Conservation (phyloP, 805 yeast species). For the Clavispora phyllophila region DNA sequence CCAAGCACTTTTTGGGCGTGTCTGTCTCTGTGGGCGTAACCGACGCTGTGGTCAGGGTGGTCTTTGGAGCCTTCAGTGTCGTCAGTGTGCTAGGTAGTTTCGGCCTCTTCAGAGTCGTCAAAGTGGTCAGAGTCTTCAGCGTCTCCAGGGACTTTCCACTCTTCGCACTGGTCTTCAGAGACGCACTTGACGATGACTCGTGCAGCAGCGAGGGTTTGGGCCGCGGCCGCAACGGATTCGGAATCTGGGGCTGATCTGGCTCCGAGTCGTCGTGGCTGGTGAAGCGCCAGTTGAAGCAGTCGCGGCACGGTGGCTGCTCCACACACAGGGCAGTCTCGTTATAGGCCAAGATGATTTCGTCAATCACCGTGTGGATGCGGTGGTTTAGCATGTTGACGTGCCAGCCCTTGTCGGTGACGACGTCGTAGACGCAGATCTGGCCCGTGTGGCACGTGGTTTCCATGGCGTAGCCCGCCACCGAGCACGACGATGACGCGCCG, state of each 20-base stretch:
- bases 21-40: constrained; percentile 13
- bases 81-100: not conserved
- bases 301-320: constrained; percentile 78
- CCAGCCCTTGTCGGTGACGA: constrained; percentile 88
- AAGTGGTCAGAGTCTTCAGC: constrained; percentile 4
- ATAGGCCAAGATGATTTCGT: constrained; percentile 65
- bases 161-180: too few relatives aligned
- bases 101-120: constrained; percentile 1
- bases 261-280: constrained; percentile 45
- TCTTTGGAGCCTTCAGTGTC: not conserved
- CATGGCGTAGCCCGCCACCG: constrained; percentile 94
- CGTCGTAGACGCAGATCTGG: constrained; percentile 79
- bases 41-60: constrained; percentile 8
- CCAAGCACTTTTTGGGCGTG: constrained; percentile 43
- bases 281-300: constrained; percentile 86
- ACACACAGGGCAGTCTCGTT: constrained; percentile 74
- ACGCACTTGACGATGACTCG: too few relatives aligned
- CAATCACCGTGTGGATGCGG: constrained; percentile 85
- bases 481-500: constrained; percentile 86
- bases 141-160: not conserved
- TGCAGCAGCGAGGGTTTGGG: too few relatives aligned
- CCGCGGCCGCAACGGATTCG: constrained; percentile 33
- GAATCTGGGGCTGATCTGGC: constrained; percentile 33
- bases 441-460: constrained; percentile 95
- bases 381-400: constrained; percentile 83